Percentiles rank a stretch among this genome's conserved stretches.
Conservation (phyloP, 352 stramenopile genomes). For the Pythium periplocum region DNA sequence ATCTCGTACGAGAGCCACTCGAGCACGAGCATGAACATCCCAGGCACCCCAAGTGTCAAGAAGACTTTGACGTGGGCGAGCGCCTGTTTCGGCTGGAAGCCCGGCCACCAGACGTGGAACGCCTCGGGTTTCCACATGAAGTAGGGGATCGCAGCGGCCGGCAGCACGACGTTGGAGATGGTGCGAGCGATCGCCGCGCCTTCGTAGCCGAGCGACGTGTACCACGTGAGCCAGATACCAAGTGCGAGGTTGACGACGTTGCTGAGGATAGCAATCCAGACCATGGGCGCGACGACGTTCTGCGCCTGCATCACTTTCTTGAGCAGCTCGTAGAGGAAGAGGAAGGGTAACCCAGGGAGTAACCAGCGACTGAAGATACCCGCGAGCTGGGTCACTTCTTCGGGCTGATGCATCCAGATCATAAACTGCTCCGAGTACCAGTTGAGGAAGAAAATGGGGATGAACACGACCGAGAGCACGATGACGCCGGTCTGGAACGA, state of each 20-base stretch:
- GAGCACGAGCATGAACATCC: constrained; percentile 52
- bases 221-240: constrained; percentile 68
- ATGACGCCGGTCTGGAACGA: constrained; percentile 80
- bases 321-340: constrained; percentile 80
- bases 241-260: constrained; percentile 65
- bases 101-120: constrained; percentile 31
- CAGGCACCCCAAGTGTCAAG: constrained; percentile 39
- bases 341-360: constrained; percentile 59
- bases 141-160: constrained; percentile 44
- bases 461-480: constrained; percentile 50
- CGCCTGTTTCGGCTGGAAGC: constrained; percentile 8
- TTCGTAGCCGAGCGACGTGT: constrained; percentile 63
- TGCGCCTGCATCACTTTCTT: constrained; percentile 77
- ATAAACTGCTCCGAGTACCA: constrained; percentile 70
- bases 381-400: constrained; percentile 52
- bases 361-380: constrained; percentile 65
- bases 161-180: constrained; percentile 42
- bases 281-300: constrained; percentile 69
- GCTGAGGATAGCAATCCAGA: constrained; percentile 63
- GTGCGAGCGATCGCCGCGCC: constrained; percentile 62
- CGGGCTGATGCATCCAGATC: constrained; percentile 55
- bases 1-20: constrained; percentile 73
- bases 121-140: constrained; percentile 35
- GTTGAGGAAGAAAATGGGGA: constrained; percentile 65
- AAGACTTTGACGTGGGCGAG: constrained; percentile 34